phyloP scores from a whole-genome alignment of 495 filamentous ascomycete species.

The Daldinia concentrica region DNA sequence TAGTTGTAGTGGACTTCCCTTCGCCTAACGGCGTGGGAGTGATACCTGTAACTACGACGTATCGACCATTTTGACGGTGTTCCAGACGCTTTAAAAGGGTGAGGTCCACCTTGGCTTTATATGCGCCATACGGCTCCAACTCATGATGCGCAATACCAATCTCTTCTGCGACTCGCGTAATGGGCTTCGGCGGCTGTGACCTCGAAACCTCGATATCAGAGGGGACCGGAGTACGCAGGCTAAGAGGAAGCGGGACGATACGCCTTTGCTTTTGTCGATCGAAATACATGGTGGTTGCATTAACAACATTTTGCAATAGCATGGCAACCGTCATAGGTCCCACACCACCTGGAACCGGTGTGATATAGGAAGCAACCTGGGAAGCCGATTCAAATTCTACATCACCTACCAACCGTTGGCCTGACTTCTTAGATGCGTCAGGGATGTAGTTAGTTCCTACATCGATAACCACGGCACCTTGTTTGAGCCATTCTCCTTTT shows the following conservation, averaged over 20 bases:
- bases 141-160: conserved; percentile 86
- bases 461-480: conserved; percentile 93
- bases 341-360: conserved; percentile 95
- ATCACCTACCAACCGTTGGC: conserved; percentile 92
- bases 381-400: conserved; percentile 89
- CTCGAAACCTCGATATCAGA: conserved; percentile 94
- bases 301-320: conserved; percentile 92
- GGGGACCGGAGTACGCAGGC: conserved; percentile 78
- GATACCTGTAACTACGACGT: conserved; percentile 92
- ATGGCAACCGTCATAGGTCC: conserved; percentile 99
- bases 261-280: conserved; percentile 79
- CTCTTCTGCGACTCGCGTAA: conserved; percentile 84
- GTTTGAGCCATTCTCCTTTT: conserved; percentile 94
- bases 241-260: conserved; percentile 81
- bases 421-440: conserved; percentile 94
- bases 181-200: conserved; percentile 87
- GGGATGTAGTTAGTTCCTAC: conserved; percentile 96
- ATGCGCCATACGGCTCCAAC: conserved; percentile 91
- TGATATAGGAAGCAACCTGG: conserved; percentile 92
- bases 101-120: conserved; percentile 94
- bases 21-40: conserved; percentile 98
- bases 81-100: conserved; percentile 79
- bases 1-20: conserved; percentile 98
- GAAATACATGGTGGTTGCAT: conserved; percentile 80
- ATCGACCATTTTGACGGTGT: conserved; percentile 87